Conservation (phyloP, 306 rosid species). For the Rosa rugosa region DNA sequence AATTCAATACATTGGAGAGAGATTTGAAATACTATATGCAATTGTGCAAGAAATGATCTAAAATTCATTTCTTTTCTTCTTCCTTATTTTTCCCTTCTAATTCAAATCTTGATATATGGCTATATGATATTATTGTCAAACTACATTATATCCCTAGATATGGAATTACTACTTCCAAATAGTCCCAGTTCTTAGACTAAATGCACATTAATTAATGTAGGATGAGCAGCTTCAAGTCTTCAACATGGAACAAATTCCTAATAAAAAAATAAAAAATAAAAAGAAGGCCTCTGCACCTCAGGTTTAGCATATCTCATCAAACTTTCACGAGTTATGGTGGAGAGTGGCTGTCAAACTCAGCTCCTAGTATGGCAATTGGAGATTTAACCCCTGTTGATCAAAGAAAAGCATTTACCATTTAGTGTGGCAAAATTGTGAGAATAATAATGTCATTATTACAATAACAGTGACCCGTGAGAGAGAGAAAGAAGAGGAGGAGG, state of each 20-base stretch:
- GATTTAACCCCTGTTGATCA: conserved; percentile 30
- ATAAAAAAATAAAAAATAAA: neutral
- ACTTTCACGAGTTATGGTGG: conserved; percentile 66
- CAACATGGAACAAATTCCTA: neutral
- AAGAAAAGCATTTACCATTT: neutral
- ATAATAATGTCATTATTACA: neutral
- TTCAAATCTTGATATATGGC: too few relatives aligned
- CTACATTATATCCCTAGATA: neutral
- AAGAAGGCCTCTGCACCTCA: conserved; percentile 27
- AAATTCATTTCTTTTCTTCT: neutral
- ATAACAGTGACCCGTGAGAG: neutral
- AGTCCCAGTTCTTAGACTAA: neutral
- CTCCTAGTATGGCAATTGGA: conserved; percentile 58
- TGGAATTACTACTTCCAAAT: neutral
- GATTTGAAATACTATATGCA: too few relatives aligned
- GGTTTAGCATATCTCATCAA: conserved; percentile 55
- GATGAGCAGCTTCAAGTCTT: neutral
- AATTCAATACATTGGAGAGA: neutral
- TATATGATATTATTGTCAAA: too few relatives aligned
- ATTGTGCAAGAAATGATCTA: neutral
- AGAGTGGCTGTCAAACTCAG: conserved; percentile 44
- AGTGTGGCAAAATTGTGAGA: neutral
- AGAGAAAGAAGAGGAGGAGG: too few relatives aligned
- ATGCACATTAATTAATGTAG: neutral
- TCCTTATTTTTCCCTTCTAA: too few relatives aligned